phyloP scores from a whole-genome alignment of 768 basidiomycete genomes.

The Polyporus arcularius region DNA sequence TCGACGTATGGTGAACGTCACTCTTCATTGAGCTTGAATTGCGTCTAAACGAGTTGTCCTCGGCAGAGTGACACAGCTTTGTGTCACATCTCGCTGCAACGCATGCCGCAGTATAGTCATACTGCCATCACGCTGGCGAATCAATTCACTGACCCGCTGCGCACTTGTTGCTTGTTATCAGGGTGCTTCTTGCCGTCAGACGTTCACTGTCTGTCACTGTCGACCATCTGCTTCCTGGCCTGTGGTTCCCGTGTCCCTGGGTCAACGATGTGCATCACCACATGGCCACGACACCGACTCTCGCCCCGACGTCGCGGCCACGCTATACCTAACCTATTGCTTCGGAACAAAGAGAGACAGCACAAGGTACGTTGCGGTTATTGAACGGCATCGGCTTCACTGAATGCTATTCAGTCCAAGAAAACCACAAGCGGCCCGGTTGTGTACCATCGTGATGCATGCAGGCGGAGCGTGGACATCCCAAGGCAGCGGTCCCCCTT shows the following conservation, averaged over 20 bases:
- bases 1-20: too few species aligned
- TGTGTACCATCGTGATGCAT: neutral
- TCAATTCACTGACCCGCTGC: neutral
- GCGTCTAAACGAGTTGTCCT: conserved; percentile 13
- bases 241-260: neutral
- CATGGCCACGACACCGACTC: neutral
- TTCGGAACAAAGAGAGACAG: conserved; percentile 15
- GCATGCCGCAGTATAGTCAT: too few species aligned
- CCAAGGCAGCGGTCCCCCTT: neutral
- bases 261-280: neutral
- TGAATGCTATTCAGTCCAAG: conserved; percentile 19
- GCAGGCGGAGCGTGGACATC: neutral
- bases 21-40: conserved; percentile 1
- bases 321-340: conserved; percentile 4
- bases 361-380: conserved; percentile 14
- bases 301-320: neutral
- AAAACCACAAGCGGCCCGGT: conserved; percentile 14
- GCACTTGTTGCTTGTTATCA: conserved; percentile 4
- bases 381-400: conserved; percentile 10
- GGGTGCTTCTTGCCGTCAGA: conserved; percentile 10
- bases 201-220: conserved; percentile 5
- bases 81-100: conserved; percentile 1
- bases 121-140: neutral
- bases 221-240: neutral
- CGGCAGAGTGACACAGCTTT: conserved; percentile 8